Conservation (phyloP, 148 eudicot species). For the Rhododendron griersonianum region DNA sequence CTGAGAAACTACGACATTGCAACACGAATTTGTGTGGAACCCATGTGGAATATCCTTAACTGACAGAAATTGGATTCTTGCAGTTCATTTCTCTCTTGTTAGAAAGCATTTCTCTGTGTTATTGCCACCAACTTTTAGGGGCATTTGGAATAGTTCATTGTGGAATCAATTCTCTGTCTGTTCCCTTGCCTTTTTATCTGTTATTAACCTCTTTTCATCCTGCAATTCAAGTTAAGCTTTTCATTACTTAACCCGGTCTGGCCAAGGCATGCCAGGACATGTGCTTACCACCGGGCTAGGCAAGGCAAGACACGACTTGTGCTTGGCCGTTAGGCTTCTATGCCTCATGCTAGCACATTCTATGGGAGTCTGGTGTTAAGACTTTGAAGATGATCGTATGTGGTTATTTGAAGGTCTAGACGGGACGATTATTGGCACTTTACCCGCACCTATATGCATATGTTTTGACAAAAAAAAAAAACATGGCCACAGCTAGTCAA, state of each 20-base stretch:
- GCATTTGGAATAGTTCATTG: background rate
- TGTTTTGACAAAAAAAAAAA: background rate
- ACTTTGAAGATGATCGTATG: too few relatives aligned
- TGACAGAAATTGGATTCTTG: background rate
- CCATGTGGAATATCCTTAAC: background rate
- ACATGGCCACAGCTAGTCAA: background rate
- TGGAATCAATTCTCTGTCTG: background rate
- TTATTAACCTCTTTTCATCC: background rate
- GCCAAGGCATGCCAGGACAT: background rate
- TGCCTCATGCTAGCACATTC: background rate
- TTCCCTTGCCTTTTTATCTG: background rate
- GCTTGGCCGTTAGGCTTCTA: background rate
- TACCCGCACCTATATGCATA: background rate
- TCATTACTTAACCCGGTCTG: background rate
- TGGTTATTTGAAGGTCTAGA: too few relatives aligned
- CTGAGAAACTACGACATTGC: background rate
- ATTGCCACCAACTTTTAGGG: background rate
- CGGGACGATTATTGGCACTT: too few relatives aligned
- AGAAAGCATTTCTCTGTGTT: background rate
- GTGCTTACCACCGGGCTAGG: background rate
- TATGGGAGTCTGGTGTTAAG: background rate
- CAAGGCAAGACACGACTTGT: background rate
- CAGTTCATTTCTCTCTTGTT: background rate
- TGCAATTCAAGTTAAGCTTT: background rate
- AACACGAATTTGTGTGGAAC: background rate